Evolutionary conservation across 495 filamentous ascomycete species (phyloP), one percentile per base, ranked within the genome.

Genomic region (Aspergillus wentii): DNA sequence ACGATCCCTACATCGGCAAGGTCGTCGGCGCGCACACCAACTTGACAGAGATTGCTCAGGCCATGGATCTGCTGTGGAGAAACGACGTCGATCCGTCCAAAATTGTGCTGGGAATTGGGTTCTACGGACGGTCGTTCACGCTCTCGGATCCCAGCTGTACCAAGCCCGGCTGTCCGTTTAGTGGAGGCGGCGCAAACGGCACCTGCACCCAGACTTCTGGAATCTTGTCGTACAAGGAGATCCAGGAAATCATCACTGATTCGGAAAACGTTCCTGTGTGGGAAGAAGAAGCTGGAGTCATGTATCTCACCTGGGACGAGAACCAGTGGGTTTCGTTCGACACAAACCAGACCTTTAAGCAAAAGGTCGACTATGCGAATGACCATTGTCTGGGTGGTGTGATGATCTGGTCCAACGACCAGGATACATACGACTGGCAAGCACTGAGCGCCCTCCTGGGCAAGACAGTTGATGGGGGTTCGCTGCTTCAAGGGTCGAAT

Each of bases 261-360:
- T 5, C 10, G 2, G 14, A 8, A 7, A 33, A 29, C 19, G 2
- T 16, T 8, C 8, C n/a, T n/a, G n/a, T n/a, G n/a, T n/a, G n/a
- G n/a, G 49, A 48, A 30, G 20, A 46, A 8, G 26, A 40, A 3
- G 41, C 33, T 10, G 49, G 38, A 0, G 49, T 53, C 25, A 69
- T 74, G 40, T 65, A 62, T 22, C 22, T 74, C 23, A 46, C 41
- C 0, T 75, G 38, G 33, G 40, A 58, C 36, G 5, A 30, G 0
- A 48, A 70, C 39, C 66, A 74, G 35, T 78, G 72, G 74, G 53
- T 75, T 6, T 60, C 52, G 1, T 78, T 56, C 43, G 59, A 78
- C 39, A 62, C 69, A 39, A 32, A 22, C 1, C 43, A 58, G 4
- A 74, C 68, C 0, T 57, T 75, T 34, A 42, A 64, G 40, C 34